phyloP scores from a whole-genome alignment of 2,329 filamentous ascomycete species.

The Pyrenophora teres region DNA sequence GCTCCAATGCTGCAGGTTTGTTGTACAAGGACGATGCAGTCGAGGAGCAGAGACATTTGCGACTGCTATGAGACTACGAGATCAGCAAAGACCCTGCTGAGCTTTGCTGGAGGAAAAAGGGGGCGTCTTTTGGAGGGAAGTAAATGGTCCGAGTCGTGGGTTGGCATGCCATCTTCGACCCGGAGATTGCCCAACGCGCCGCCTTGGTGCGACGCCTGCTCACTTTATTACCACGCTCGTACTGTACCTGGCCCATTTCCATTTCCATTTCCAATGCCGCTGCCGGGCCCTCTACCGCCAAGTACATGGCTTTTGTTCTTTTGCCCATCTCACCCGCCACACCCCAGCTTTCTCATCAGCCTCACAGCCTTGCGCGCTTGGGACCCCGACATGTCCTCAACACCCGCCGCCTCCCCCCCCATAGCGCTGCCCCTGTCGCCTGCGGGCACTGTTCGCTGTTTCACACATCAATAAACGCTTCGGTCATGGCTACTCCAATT shows the following conservation, averaged over 20 bases:
- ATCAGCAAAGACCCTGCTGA: conserved; percentile 14
- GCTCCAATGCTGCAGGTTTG: conserved; percentile 16
- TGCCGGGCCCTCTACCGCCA: no score
- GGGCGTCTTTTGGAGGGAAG: conserved; percentile 15
- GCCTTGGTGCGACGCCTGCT: conserved; percentile 30
- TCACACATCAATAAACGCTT: conserved; percentile 15
- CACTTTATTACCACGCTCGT: conserved; percentile 23
- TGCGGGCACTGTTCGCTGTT: conserved; percentile 5
- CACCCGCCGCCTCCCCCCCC: no score
- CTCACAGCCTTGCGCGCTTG: background rate
- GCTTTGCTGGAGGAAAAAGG: conserved; percentile 28
- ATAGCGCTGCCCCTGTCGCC: background rate
- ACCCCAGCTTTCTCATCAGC: background rate
- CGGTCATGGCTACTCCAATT: conserved; percentile 3
- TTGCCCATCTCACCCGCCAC: conserved; percentile 1
- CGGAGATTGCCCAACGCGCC: conserved; percentile 29
- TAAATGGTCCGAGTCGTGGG: conserved; percentile 18
- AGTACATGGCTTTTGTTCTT: background rate
- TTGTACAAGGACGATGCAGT: conserved; percentile 15
- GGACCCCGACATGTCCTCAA: background rate
- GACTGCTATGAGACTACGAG: conserved; percentile 6
- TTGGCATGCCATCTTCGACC: conserved; percentile 21
- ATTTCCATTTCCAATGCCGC: conserved; percentile 2
- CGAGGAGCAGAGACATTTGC: conserved; percentile 22
- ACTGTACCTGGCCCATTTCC: conserved; percentile 14